phyloP scores from a whole-genome alignment of 176 grass and related monocot species.

The Phragmites australis region DNA sequence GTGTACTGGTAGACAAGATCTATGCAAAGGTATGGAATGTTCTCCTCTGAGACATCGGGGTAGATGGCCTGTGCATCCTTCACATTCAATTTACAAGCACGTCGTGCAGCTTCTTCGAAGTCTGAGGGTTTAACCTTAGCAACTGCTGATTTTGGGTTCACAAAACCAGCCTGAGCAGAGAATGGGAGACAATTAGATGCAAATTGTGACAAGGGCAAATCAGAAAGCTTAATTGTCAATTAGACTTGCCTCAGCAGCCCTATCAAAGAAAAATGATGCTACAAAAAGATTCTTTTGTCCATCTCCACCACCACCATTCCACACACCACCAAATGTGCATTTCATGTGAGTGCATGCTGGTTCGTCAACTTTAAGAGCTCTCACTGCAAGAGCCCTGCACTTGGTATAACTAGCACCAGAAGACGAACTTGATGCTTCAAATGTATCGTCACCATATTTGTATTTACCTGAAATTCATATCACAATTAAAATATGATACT shows the following conservation, averaged over 20 bases:
- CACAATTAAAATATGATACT: constrained; percentile 11
- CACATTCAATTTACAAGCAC: constrained; percentile 83
- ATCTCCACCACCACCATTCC: constrained; percentile 99
- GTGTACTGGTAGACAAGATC: constrained; percentile 99
- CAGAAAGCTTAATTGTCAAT: constrained; percentile 13
- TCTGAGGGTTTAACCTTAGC: constrained; percentile 76
- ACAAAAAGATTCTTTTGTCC: constrained; percentile 99
- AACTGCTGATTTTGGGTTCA: constrained; percentile 55
- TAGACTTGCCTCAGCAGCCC: constrained; percentile 75
- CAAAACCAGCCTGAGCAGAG: constrained; percentile 74
- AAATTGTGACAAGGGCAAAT: background rate
- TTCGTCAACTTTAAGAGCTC: constrained; percentile 80
- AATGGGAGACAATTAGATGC: constrained; percentile 30
- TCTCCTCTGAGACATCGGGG: constrained; percentile 59
- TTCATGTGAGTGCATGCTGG: constrained; percentile 96
- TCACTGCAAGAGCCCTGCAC: constrained; percentile 71
- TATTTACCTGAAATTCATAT: constrained; percentile 59
- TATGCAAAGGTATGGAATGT: constrained; percentile 96
- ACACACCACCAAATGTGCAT: constrained; percentile 96
- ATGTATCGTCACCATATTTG: constrained; percentile 62
- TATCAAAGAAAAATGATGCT: constrained; percentile 97
- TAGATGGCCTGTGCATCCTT: constrained; percentile 78
- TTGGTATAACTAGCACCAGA: constrained; percentile 82
- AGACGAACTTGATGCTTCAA: constrained; percentile 62
- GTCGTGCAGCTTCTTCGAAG: constrained; percentile 81